Evolutionary conservation across 306 rosid genomes (phyloP).

Genomic region (Glycyrrhiza uralensis): DNA sequence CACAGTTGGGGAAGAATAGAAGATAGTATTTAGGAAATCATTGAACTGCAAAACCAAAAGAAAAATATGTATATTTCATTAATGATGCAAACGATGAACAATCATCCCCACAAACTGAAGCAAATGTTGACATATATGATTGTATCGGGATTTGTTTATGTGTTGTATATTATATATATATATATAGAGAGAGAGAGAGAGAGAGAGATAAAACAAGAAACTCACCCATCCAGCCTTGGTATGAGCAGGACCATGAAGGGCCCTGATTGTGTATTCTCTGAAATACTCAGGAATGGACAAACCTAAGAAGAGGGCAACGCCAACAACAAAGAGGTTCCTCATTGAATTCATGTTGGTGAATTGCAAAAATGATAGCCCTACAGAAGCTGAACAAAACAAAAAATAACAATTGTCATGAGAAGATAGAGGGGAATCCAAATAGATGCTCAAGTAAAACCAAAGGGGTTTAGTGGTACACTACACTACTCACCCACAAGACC

Average conservation of each 20-base stretch:
- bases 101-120: too few species aligned
- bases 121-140: too few species aligned
- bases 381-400: constrained; percentile 64
- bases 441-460: neutral
- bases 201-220: constrained; percentile 13
- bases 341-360: constrained; percentile 98
- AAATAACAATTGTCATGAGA: constrained; percentile 8
- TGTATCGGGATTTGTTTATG: too few species aligned
- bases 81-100: too few species aligned
- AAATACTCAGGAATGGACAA: constrained; percentile 83
- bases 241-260: constrained; percentile 85
- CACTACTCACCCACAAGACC: constrained; percentile 95
- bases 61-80: neutral
- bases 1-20: constrained; percentile 78
- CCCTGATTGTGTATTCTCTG: constrained; percentile 68
- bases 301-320: constrained; percentile 85
- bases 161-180: too few species aligned
- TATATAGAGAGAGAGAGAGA: neutral
- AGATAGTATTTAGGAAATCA: constrained; percentile 81
- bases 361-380: constrained; percentile 94
- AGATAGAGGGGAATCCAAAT: neutral
- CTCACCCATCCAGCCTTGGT: constrained; percentile 97
- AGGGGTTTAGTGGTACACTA: neutral
- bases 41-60: constrained; percentile 62
- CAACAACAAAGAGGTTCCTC: constrained; percentile 89